These are phyloP conservation scores for Xylariaceae sp. DNA, from an alignment of 2,329 filamentous ascomycete species.

Conservation along the genomic window DNA sequence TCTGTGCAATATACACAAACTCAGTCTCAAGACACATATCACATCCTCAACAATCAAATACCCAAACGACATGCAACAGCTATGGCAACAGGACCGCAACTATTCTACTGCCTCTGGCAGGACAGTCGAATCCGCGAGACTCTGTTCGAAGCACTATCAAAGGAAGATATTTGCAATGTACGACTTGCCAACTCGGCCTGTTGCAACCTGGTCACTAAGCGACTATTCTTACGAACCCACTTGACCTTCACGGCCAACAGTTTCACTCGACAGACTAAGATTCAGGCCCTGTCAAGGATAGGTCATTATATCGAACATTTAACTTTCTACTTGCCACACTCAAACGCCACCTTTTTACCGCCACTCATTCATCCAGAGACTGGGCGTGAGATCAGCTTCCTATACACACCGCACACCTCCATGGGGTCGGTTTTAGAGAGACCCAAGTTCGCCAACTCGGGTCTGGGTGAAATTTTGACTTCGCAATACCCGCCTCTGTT, in stretches of 20 bases:
- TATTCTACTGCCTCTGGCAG: conserved; percentile 64
- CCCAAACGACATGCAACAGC: conserved; percentile 55
- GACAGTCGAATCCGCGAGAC: conserved; percentile 56
- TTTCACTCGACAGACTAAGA: conserved; percentile 75
- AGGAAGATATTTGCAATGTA: conserved; percentile 62
- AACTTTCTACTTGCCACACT: conserved; percentile 79
- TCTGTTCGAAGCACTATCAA: conserved; percentile 58
- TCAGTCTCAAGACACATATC: conserved; percentile 23
- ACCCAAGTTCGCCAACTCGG: conserved; percentile 80
- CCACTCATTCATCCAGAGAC: conserved; percentile 81
- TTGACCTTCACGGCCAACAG: conserved; percentile 75
- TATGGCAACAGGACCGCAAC: conserved; percentile 59
- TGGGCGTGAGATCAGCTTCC: conserved; percentile 78
- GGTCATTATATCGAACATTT: conserved; percentile 81
- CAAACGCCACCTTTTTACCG: conserved; percentile 79
- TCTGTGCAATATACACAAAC: conserved; percentile 28
- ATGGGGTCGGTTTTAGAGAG: conserved; percentile 66
- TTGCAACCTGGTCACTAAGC: conserved; percentile 72
- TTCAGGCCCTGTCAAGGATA: conserved; percentile 78
- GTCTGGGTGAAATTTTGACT: conserved; percentile 81
- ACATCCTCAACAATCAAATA: conserved; percentile 28
- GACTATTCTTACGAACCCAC: conserved; percentile 72
- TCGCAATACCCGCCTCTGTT: conserved; percentile 89
- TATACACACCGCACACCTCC: conserved; percentile 79
- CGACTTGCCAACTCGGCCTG: conserved; percentile 74